Evolutionary conservation across 495 filamentous ascomycete species (phyloP), one percentile per base, ranked within the genome.

Genomic region (Podospora sp.): DNA sequence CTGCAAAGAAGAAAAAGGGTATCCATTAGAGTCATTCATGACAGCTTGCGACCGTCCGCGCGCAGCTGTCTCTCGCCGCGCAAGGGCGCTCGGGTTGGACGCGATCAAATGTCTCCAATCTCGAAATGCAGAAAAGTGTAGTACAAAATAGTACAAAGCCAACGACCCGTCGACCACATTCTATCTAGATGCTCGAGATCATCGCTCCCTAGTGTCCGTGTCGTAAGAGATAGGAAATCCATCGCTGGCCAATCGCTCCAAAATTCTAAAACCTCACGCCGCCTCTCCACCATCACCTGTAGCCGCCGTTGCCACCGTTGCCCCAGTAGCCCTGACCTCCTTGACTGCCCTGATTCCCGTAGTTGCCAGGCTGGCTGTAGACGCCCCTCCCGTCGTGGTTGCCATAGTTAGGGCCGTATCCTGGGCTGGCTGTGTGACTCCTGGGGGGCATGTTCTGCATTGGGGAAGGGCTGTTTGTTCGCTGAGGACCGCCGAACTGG

Each of bases 361-460:
- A 59, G 25, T 20, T 24, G 4, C 25, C n/a, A 57, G 12, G 12
- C 12, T n/a, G 53, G 27, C 16, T 9, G 27, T 36, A n/a, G 21
- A 14, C 33, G 33, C 36, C 33, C 2, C 33, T 6, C 6, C 9
- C n/a, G 3, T 26, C 35, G 8, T 33, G n/a, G 20, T 62, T 29
- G 20, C 35, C 35, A 50, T 24, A 50, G 8, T 12, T 21, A 3
- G 50, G 56, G 1, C 73, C 69, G 53, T 73, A 73, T 18, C 69
- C 65, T 51, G 60, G 66, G 1, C 68, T 55, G 0, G 71, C 50
- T 0, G 76, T 78, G 40, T 69, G 76, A 57, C 74, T 77, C 53
- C 76, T 68, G 52, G 74, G 73, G 3, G 76, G 76, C 61, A 76
- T 75, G 2, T 71, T 74, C 2, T 63, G 68, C 35, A 76, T 35